phyloP scores from a whole-genome alignment of 805 yeast species.

The Starmerella bombicola region DNA sequence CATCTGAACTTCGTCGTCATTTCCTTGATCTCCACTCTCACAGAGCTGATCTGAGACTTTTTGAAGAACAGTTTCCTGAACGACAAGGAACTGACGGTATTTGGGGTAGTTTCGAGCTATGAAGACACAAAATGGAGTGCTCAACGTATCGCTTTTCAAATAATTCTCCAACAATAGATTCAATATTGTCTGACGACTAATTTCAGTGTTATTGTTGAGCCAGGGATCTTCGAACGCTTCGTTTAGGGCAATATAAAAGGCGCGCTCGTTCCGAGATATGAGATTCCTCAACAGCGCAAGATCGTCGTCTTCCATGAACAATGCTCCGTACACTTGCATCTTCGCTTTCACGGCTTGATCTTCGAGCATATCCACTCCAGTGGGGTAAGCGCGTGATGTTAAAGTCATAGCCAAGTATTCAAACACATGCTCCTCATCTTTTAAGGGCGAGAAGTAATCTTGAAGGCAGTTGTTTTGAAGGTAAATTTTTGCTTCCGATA shows the following conservation, averaged over 20 bases:
- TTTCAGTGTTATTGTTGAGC: slow-evolving; percentile 42
- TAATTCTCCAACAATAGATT: slow-evolving; percentile 45
- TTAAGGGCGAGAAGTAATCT: slow-evolving; percentile 42
- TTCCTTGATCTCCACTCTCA: slow-evolving; percentile 23
- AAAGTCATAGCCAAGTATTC: slow-evolving; percentile 56
- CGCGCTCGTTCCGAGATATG: slow-evolving; percentile 19
- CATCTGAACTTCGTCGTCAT: slow-evolving; percentile 42
- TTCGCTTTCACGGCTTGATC: slow-evolving; percentile 33
- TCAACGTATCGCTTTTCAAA: slow-evolving; percentile 25
- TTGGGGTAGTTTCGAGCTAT: slow-evolving; percentile 73
- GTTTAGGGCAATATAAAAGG: slow-evolving; percentile 54
- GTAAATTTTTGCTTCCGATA: slow-evolving; percentile 53
- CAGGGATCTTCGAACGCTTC: slow-evolving; percentile 74
- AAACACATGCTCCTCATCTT: slow-evolving; percentile 24
- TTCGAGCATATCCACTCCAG: slow-evolving; percentile 35
- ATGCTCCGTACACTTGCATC: slow-evolving; percentile 40
- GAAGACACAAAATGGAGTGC: slow-evolving; percentile 49
- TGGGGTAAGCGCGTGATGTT: slow-evolving; percentile 75
- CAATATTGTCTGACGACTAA: slow-evolving; percentile 65
- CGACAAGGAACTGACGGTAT: slow-evolving; percentile 65
- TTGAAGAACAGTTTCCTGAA: slow-evolving; percentile 38
- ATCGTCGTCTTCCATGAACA: slow-evolving; percentile 36
- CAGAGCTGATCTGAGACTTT: slow-evolving; percentile 8
- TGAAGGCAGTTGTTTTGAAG: slow-evolving; percentile 58
- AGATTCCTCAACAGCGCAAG: slow-evolving; percentile 3